These are phyloP conservation scores for Aspergillus coremiiformis DNA, from an alignment of 495 filamentous ascomycete species.

Conservation along the genomic window DNA sequence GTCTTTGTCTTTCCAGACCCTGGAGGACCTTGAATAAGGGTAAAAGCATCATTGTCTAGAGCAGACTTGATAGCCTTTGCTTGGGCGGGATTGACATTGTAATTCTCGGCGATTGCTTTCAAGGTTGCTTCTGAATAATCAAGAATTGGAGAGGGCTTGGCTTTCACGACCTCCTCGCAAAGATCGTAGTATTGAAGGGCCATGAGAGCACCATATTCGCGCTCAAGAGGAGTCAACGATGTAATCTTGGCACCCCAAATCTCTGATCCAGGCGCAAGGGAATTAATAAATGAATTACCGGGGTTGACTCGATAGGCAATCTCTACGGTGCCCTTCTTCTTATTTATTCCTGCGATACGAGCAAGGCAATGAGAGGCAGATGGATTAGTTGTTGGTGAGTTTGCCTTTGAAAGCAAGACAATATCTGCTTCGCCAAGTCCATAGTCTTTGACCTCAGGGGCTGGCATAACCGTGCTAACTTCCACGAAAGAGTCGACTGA, in stretches of 20 bases:
- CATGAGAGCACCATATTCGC: conserved; percentile 86
- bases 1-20: conserved; percentile 98
- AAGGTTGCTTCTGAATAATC: conserved; percentile 67
- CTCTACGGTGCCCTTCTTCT: conserved; percentile 71
- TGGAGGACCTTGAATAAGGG: conserved; percentile 90
- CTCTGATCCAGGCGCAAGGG: conserved; percentile 51
- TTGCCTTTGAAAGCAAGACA: conserved; percentile 67
- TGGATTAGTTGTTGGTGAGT: conserved; percentile 53
- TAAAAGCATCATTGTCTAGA: conserved; percentile 90
- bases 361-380: conserved; percentile 75
- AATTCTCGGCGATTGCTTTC: conserved; percentile 58
- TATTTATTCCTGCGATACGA: conserved; percentile 67
- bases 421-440: conserved; percentile 79
- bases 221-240: conserved; percentile 84
- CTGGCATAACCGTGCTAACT: conserved; percentile 72
- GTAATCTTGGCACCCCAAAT: conserved; percentile 71
- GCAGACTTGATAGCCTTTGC: conserved; percentile 89
- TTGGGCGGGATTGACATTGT: conserved; percentile 80
- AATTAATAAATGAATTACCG: conserved; percentile 45
- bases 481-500: conserved; percentile 91
- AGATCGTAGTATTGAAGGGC: conserved; percentile 92
- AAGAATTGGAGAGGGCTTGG: conserved; percentile 80
- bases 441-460: conserved; percentile 59
- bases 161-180: conserved; percentile 80
- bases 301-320: conserved; percentile 77